A percentile compares a stretch with the other conserved stretches of the same genome.
Evolutionary conservation across 139 green algal genomes (phyloP).

Genomic region (Chlorella sp.): DNA sequence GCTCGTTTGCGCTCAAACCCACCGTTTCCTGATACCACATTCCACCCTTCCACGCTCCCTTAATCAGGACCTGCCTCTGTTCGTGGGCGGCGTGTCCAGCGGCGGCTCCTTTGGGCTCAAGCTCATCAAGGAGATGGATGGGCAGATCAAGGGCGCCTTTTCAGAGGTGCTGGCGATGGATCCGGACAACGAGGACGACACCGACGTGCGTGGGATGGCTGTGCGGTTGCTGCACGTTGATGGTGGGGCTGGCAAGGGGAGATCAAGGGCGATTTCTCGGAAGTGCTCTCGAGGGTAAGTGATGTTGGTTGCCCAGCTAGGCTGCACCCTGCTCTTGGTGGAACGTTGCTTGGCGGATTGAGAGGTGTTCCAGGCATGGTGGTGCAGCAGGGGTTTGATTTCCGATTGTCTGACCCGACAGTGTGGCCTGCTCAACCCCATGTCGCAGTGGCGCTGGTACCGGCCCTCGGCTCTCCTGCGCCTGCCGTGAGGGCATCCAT

Average conservation of each 20-base stretch:
- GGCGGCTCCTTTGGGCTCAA: slow-evolving; percentile 12
- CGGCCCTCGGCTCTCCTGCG: too few species aligned
- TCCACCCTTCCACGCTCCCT: background rate
- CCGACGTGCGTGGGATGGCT: background rate
- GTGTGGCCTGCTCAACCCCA: too few species aligned
- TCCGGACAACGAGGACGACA: background rate
- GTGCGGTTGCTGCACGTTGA: background rate
- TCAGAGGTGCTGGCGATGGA: slow-evolving; percentile 1
- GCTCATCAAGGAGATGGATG: background rate
- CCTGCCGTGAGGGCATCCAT: background rate
- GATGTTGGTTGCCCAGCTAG: too few species aligned
- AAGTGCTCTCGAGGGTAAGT: background rate
- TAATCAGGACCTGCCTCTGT: background rate
- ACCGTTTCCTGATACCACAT: background rate
- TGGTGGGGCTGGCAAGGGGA: too few species aligned
- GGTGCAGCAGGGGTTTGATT: too few species aligned
- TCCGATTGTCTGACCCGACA: too few species aligned
- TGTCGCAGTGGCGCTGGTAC: too few species aligned
- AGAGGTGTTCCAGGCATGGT: background rate
- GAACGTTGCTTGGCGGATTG: too few species aligned
- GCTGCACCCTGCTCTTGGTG: too few species aligned
- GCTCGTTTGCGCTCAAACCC: background rate
- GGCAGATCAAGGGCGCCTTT: background rate
- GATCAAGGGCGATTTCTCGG: background rate
- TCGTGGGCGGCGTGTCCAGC: slow-evolving; percentile 7